Conservation (phyloP, 306 rosid species). For the Quercus parvula region DNA sequence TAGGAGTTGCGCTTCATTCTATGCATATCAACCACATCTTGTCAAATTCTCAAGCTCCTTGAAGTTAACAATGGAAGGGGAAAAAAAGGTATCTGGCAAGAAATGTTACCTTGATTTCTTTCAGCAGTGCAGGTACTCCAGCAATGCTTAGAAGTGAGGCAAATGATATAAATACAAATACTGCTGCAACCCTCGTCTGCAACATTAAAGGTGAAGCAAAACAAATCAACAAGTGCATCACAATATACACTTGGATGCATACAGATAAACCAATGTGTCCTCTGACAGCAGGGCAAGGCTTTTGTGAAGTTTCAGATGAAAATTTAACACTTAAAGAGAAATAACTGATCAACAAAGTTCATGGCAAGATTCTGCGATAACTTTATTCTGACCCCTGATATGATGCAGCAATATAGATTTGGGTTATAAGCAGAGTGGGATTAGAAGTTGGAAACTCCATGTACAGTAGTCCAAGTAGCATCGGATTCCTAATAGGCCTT, state of each 20-base stretch:
- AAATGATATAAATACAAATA: slow-evolving; percentile 83
- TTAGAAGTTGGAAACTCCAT: neutral
- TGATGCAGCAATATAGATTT: neutral
- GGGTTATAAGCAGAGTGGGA: neutral
- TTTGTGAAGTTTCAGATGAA: neutral
- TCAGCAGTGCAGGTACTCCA: slow-evolving; percentile 80
- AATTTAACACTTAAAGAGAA: neutral
- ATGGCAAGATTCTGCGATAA: neutral
- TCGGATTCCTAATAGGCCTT: neutral
- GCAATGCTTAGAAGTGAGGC: slow-evolving; percentile 90
- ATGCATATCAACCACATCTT: slow-evolving; percentile 11
- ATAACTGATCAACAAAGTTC: neutral
- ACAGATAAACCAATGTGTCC: neutral
- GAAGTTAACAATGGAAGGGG: neutral
- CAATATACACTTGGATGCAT: neutral
- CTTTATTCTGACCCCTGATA: neutral
- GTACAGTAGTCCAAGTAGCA: neutral
- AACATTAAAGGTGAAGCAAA: slow-evolving; percentile 13
- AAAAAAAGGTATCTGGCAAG: neutral
- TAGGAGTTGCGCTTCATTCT: neutral
- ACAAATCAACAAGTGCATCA: slow-evolving; percentile 6
- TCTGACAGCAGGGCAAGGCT: neutral
- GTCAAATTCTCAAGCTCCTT: slow-evolving; percentile 1
- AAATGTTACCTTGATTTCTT: slow-evolving; percentile 73
- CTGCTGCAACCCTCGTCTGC: slow-evolving; percentile 97